Conservation (phyloP, 805 yeast species). For the Lachancea mirantina region DNA sequence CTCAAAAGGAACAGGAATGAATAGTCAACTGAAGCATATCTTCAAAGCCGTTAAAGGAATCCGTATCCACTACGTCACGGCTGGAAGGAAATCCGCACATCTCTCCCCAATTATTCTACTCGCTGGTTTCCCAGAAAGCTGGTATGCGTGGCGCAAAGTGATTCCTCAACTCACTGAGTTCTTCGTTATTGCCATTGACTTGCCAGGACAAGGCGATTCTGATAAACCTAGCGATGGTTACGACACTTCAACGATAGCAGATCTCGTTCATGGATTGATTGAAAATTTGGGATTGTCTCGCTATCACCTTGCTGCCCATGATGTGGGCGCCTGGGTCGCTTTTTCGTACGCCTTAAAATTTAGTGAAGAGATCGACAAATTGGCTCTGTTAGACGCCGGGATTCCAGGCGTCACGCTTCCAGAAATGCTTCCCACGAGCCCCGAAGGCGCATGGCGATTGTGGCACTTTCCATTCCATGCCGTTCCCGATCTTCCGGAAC, state of each 20-base stretch:
- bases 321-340: constrained; percentile 11
- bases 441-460: constrained; percentile 10
- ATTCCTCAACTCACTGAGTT: constrained; percentile 4
- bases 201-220: constrained; percentile 12
- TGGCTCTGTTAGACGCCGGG: constrained; percentile 11
- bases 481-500: constrained; percentile 9
- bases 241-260: constrained; percentile 8
- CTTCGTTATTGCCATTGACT: constrained; percentile 7
- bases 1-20: no score
- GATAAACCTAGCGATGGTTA: constrained; percentile 10
- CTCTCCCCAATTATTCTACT: constrained; percentile 4
- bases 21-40: constrained; percentile 1
- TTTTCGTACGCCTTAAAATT: constrained; percentile 10
- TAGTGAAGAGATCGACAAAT: constrained; percentile 6
- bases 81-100: neutral
- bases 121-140: constrained; percentile 12
- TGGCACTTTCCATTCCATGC: constrained; percentile 11
- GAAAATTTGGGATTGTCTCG: neutral
- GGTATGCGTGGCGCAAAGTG: constrained; percentile 12
- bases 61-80: constrained; percentile 6
- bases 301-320: constrained; percentile 10
- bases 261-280: constrained; percentile 6
- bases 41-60: constrained; percentile 1
- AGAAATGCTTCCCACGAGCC: constrained; percentile 4
- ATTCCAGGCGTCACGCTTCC: constrained; percentile 11